Base-by-base conservation (phyloP, 192 early-diverging fungal species). In the Backusella mclennaniae region DNA sequence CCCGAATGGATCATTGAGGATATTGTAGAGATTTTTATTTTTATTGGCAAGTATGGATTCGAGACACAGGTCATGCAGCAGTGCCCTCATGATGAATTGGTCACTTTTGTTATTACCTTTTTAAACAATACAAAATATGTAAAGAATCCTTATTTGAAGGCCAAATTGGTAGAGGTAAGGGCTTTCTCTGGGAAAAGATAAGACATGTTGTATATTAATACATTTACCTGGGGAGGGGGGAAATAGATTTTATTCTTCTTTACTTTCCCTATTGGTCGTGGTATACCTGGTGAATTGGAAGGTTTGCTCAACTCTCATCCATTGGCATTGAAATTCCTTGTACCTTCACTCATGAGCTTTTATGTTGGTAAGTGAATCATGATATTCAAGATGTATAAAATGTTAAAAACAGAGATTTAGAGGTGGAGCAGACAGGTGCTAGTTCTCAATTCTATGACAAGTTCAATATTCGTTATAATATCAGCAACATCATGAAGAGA, bases 361-460 rank as follows among this genome's bases (percentile, higher is more conserved):
- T 99, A 98, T 83, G 94, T 97, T 74, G 92, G 92, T 93, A 76
- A 67, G 86, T 33, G 33, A 33, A 33, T 33, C 33, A 33, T 33
- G 33, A 33, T 33, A 3, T 33, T 33, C 33, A 33, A 33, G 33
- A 0, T 33, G 33, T 33, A 33, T 33, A 33, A 2, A 33, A 33
- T 33, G 2, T 3, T 33, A 33, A 33, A 33, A 33, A 33, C 33
- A 33, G 33, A 33, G 33, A 33, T 33, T 33, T 33, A 87, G 97
- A 98, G 74, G 95, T 97, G 8, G 98, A 99, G 82, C 93, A 96
- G 53, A 98, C 97, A 21, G 98, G 98, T 19, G 88, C 90, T 2
- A 90, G 90, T 76, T 92, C 93, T 4, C 96, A 98, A 80, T 99
- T 99, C 77, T 99, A 97, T 79, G 98, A 99, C 83, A 99, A 99